Evolutionary conservation across 2,329 filamentous ascomycete genomes (phyloP), one percentile per base, ranked within the genome.

Genomic region (Sphaerostilbella broomeana): DNA sequence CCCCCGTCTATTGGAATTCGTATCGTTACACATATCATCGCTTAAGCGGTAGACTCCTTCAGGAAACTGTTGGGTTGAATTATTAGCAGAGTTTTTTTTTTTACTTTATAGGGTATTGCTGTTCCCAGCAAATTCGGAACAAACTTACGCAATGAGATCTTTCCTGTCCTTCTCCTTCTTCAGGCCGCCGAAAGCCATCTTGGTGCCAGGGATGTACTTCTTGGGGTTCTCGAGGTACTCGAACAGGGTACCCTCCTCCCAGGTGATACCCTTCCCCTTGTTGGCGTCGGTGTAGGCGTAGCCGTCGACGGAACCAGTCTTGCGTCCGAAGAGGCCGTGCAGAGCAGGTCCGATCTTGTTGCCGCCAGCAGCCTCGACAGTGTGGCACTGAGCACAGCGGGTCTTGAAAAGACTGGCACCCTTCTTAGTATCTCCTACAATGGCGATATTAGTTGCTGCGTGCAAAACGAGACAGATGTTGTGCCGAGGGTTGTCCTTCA

Each of bases 111-210:
- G n/a, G n/a, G n/a, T n/a, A n/a, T n/a, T n/a, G n/a, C n/a, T n/a
- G n/a, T n/a, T n/a, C n/a, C n/a, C n/a, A n/a, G n/a, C n/a, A n/a
- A n/a, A n/a, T n/a, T 6, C 4, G 11, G 16, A 13, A 6, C 13
- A 22, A 47, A 78, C 84, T 59, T 84, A 90, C 84, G 87, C 88
- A 80, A 98, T 95, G 60, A 98, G 77, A 71, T 98, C 90, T 69
- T 97, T 95, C 68, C 92, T 81, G 76, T 97, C 92, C 86, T 97
- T 97, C 64, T 81, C 79, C 86, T 98, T 98, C 89, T 98, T 98
- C 64, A 98, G 80, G 69, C 92, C 92, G 73, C 92, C 92, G 66
- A 97, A 98, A 60, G 92, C 92, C 92, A 98, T 98, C 87, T 97
- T 98, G 75, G 92, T 98, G 57, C 92, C 92, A 56, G 92, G 92